phyloP scores from a whole-genome alignment of 139 green algal genomes.

The Astrephomene gubernaculifera region DNA sequence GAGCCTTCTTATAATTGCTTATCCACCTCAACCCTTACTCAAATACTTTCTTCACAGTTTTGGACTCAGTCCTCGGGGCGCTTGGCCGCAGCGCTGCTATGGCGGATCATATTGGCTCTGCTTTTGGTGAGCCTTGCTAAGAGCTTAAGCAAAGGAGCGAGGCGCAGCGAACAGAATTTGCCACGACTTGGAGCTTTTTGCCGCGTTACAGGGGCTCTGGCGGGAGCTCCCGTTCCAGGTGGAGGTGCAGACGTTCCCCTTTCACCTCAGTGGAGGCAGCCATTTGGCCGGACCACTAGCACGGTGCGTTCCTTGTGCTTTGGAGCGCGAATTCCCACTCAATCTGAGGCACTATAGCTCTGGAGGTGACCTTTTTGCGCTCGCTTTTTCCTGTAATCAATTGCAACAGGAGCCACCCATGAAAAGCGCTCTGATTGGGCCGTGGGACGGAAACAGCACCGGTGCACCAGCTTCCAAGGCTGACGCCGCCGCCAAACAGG shows the following conservation, averaged over 20 bases:
- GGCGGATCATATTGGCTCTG: constrained; percentile 37
- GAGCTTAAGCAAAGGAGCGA: not conserved
- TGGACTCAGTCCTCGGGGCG: not conserved
- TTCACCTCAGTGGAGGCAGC: constrained; percentile 42
- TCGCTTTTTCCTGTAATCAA: too few species aligned
- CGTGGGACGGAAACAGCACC: constrained; percentile 26
- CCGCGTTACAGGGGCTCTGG: not conserved
- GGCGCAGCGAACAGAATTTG: not conserved
- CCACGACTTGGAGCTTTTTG: too few species aligned
- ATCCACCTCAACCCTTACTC: too few species aligned
- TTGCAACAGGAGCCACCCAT: constrained; percentile 45
- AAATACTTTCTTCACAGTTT: constrained; percentile 15
- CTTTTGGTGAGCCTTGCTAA: constrained; percentile 15
- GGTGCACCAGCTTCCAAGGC: constrained; percentile 18
- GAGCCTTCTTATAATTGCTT: too few species aligned
- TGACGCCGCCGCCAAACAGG: constrained; percentile 37
- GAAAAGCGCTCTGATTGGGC: constrained; percentile 44
- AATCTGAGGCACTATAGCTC: too few species aligned
- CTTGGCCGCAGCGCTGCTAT: constrained; percentile 14
- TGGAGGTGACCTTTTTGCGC: too few species aligned
- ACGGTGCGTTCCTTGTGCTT: not conserved
- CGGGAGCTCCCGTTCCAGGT: constrained; percentile 4
- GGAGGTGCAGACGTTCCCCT: constrained; percentile 31
- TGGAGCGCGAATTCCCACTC: too few species aligned
- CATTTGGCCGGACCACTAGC: constrained; percentile 13